Evolutionary conservation across 495 filamentous ascomycete genomes (phyloP), one percentile per base, ranked within the genome.

Genomic region (Penicillium coffeae): DNA sequence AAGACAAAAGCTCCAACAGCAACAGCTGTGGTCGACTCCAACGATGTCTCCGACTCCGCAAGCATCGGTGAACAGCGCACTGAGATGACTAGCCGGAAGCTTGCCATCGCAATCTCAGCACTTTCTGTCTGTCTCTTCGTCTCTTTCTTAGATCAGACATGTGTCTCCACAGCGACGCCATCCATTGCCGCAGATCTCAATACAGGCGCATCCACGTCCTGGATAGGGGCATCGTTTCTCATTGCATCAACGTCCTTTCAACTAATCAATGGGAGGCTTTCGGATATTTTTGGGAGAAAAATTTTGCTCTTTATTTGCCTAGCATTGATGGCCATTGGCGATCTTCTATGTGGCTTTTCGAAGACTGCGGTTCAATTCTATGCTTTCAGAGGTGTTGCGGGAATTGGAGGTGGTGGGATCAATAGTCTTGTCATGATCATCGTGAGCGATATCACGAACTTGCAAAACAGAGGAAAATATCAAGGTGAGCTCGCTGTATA

Each of bases 401-500:
- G 61, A 3, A 8, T 64, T 2, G 59, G 55, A 7, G 52, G 30
- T 22, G 58, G 59, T 14, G 48, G 35, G 2, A 47, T 63, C 22
- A 64, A 51, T 34, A 43, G 52, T 1, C 45, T 64, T 10, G 50
- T 59, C 1, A 62, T 66, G 36, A 72, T 76, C 34, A 66, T 69
- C 13, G 66, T 64, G 39, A 32, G 16, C 10, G 75, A 78, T 39
- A 64, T 74, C 12, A 69, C 69, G 2, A 66, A 64, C 7, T 49
- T 78, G 21, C 49, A 72, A 25, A 63, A 78, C 40, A 54, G 75
- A 30, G 75, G 74, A 3, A 70, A 73, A 42, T 78, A 74, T 39
- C 63, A n/a, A n/a, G n/a, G n/a, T n/a, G n/a, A n/a, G n/a, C n/a
- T n/a, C n/a, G n/a, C n/a, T n/a, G n/a, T n/a, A n/a, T n/a, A n/a